Evolutionary conservation across 768 basidiomycete species (phyloP).

Genomic region (Boletus edulis): DNA sequence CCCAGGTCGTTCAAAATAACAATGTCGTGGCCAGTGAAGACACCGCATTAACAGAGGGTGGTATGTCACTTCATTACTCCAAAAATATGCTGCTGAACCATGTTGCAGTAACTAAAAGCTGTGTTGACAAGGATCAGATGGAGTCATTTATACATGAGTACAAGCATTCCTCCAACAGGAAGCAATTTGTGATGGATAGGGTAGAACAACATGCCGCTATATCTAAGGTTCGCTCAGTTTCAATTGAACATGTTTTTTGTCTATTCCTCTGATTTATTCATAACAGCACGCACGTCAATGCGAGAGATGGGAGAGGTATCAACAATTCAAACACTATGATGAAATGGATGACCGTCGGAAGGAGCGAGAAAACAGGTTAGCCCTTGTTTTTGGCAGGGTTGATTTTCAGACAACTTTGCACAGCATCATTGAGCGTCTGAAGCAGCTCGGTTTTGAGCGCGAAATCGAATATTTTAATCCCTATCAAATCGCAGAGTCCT

Average conservation of each 20-base stretch:
- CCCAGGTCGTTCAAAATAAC: neutral
- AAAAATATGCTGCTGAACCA: neutral
- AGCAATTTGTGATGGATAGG: neutral
- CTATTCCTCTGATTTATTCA: neutral
- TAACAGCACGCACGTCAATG: neutral
- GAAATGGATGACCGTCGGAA: neutral
- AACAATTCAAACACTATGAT: no score
- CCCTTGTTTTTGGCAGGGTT: neutral
- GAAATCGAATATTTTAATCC: neutral
- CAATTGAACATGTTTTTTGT: no score
- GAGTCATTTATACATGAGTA: neutral
- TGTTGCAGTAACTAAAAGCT: neutral
- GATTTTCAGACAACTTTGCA: neutral
- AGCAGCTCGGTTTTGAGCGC: neutral
- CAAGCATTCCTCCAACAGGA: neutral
- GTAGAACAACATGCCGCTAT: neutral
- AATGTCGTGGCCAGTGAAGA: neutral
- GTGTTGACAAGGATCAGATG: neutral
- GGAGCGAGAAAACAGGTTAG: neutral
- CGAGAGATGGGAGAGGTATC: neutral
- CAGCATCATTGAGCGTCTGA: neutral
- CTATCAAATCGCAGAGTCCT: neutral
- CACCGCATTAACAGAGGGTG: neutral
- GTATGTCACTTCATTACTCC: neutral
- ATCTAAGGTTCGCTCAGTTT: neutral